Percentiles rank a stretch among this genome's conserved stretches.
Evolutionary conservation across 805 yeast genomes (phyloP).

Genomic region (Kodamaea sagamina): DNA sequence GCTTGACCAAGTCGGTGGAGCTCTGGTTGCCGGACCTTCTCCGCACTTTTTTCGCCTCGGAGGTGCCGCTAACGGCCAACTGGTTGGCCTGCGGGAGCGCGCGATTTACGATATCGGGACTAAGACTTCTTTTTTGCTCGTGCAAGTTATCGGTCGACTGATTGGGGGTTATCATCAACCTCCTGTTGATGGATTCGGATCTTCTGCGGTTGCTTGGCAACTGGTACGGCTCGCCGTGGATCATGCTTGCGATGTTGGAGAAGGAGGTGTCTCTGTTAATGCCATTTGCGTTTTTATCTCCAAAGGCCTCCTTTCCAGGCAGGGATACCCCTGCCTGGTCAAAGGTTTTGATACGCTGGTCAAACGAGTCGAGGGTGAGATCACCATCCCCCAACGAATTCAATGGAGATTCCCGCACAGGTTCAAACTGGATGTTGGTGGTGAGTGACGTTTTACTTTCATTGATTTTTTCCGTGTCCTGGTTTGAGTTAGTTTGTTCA

Average conservation of each 20-base stretch:
- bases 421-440: constrained; percentile 46
- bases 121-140: constrained; percentile 16
- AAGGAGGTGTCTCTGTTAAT: constrained; percentile 4
- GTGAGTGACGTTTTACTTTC: constrained; percentile 10
- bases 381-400: constrained; percentile 53
- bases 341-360: constrained; percentile 11
- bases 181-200: constrained; percentile 11
- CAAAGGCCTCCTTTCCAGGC: constrained; percentile 4
- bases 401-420: constrained; percentile 48
- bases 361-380: constrained; percentile 37
- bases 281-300: constrained; percentile 9
- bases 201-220: constrained; percentile 7
- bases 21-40: constrained; percentile 21
- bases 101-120: constrained; percentile 23
- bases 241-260: constrained; percentile 10
- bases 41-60: constrained; percentile 23
- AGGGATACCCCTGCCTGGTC: constrained; percentile 10
- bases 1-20: constrained; percentile 4
- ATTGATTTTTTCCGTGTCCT: constrained; percentile 8
- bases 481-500: not conserved
- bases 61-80: constrained; percentile 19
- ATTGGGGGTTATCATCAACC: constrained; percentile 18
- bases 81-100: constrained; percentile 18
- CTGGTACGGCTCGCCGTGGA: constrained; percentile 7
- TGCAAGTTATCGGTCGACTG: constrained; percentile 22